Base-by-base conservation (phyloP, 768 basidiomycete species). In the Leucogyrophana mollusca region DNA sequence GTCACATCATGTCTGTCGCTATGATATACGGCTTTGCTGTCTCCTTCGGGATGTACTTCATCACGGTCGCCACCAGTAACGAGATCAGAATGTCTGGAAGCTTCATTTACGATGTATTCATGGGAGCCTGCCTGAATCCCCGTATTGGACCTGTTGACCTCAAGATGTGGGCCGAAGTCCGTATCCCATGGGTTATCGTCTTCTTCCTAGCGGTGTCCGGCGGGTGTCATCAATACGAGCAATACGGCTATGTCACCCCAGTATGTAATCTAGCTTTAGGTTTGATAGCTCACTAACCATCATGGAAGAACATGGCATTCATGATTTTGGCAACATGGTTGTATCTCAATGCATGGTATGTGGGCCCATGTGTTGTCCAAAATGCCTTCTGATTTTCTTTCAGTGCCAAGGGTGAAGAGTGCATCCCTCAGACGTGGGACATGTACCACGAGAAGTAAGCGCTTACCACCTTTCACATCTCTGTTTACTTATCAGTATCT, bases 111-210 rank as follows among this genome's bases (percentile, higher is more conserved):
- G 94, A 96, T 56, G 85, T 92, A 50, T 96, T 94, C 70, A 96
- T 97, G 94, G 95, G 95, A 36, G 93, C 94, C 33, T 79, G 79
- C 43, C 74, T 99, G 52, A 99, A 98, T 70, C 96, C 96, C 6
- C 83, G 95, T 48, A 77, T 99, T 50, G 93, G 93, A 6, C 74
- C 78, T 16, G 79, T 99, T 51, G 95, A 98, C 67, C 72, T 99
- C 59, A 99, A 99, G 70, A 97, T 98, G 94, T 99, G 92, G 85
- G 90, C 90, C 4, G 94, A 96, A 60, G 91, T 97, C 49, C 83
- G 96, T 40, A 88, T 99, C 55, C 93, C 94, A 4, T 99, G 96
- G 96, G 86, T 94, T 33, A 82, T 96, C 43, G 85, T 96, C 14
- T 97, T 97, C 74, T 87, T 93, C 69, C 76, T 97, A 54, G 80